Evolutionary conservation across 164 flowering plant genomes (phyloP).

Genomic region (Chloranthus sessilifolius): DNA sequence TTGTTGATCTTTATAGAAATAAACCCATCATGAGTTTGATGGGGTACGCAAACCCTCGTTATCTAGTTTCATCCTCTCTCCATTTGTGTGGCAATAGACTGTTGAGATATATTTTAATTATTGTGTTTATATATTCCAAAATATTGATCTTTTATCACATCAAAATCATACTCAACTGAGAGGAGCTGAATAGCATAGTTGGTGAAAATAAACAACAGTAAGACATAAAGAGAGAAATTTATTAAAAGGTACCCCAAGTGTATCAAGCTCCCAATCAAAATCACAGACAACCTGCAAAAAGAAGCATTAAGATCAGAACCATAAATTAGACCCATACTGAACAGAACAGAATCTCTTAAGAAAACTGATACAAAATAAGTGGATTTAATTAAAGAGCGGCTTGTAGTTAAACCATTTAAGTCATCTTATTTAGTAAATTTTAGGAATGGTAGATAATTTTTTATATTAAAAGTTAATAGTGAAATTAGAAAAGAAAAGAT

Average conservation of each 20-base stretch:
- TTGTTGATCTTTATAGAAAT: too few relatives aligned
- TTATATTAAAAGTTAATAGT: background rate
- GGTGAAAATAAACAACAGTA: too few relatives aligned
- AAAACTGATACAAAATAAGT: background rate
- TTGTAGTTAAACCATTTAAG: background rate
- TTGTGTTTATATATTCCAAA: too few relatives aligned
- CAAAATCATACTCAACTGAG: too few relatives aligned
- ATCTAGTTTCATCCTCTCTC: too few relatives aligned
- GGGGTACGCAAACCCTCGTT: too few relatives aligned
- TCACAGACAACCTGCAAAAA: slow-evolving; percentile 68
- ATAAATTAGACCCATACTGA: background rate
- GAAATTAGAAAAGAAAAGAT: background rate
- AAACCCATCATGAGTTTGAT: too few relatives aligned
- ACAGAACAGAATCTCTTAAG: background rate
- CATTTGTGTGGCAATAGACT: too few relatives aligned
- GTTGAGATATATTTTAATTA: too few relatives aligned
- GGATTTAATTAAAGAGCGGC: background rate
- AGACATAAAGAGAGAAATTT: background rate
- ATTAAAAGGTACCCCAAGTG: slow-evolving; percentile 50
- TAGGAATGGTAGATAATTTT: background rate
- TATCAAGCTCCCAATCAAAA: slow-evolving; percentile 94
- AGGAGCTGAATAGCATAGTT: too few relatives aligned
- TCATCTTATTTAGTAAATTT: background rate
- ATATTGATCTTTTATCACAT: too few relatives aligned
- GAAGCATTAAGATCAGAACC: background rate